A percentile compares a stretch with the other conserved stretches of the same genome.
phyloP scores from a whole-genome alignment of 306 rosid species.

The Canavalia ensiformis region DNA sequence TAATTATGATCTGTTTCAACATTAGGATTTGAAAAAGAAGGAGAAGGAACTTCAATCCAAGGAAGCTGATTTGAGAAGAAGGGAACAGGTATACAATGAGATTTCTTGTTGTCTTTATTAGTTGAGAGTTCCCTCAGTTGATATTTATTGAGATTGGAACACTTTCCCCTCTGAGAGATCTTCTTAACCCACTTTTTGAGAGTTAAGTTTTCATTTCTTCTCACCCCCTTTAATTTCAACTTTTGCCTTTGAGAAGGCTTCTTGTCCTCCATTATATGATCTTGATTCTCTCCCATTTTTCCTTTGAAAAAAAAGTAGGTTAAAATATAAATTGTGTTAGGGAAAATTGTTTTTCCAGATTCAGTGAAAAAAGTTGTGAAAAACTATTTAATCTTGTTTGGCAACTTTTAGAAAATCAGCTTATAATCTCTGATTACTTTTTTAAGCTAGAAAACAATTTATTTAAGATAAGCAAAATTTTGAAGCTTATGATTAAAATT shows the following conservation, averaged over 20 bases:
- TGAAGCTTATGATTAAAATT: too few relatives aligned
- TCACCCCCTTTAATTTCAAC: not conserved
- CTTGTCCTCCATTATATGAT: conserved; percentile 20
- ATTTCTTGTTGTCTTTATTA: conserved; percentile 21
- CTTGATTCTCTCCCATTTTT: conserved; percentile 12
- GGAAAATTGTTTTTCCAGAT: too few relatives aligned
- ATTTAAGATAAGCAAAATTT: too few relatives aligned
- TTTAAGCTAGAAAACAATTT: too few relatives aligned
- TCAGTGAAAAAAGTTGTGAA: too few relatives aligned
- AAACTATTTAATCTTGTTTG: too few relatives aligned
- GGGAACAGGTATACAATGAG: conserved; percentile 75
- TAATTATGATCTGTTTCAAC: conserved; percentile 45
- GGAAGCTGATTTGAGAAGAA: conserved; percentile 84
- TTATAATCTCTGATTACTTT: too few relatives aligned
- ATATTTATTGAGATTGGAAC: conserved; percentile 40
- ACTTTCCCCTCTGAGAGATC: conserved; percentile 17
- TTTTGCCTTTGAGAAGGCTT: not conserved
- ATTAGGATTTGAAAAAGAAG: conserved; percentile 85
- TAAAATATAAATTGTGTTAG: too few relatives aligned
- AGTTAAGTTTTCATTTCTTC: conserved; percentile 8
- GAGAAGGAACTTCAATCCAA: conserved; percentile 97
- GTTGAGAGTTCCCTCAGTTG: conserved; percentile 25
- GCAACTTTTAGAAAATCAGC: too few relatives aligned
- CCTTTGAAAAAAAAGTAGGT: not conserved
- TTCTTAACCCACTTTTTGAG: not conserved